A percentile compares a stretch with the other conserved stretches of the same genome.
These are phyloP conservation scores for Chimonanthus salicifolius DNA, from an alignment of 164 flowering plant genomes.

Conservation along the genomic window DNA sequence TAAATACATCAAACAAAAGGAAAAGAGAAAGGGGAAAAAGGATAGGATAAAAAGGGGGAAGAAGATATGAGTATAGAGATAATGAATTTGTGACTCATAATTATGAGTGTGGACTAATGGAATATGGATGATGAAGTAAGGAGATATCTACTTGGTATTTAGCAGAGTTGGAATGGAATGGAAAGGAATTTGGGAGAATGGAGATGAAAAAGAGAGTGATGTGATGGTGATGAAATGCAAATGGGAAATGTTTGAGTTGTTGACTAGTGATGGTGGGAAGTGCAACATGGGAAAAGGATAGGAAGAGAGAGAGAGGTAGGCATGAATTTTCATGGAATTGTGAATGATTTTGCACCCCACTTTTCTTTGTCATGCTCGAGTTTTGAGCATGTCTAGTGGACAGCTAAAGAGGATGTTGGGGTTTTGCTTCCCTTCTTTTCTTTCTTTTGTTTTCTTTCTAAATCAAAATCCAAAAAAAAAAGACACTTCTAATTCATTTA, in stretches of 20 bases:
- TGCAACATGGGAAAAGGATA: not conserved
- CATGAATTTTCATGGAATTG: no score
- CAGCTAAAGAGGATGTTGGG: constrained; percentile 13
- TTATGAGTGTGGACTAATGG: not conserved
- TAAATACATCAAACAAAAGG: not conserved
- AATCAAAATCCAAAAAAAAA: not conserved
- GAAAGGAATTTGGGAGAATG: constrained; percentile 7
- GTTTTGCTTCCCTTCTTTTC: constrained; percentile 5
- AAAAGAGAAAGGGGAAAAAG: no score
- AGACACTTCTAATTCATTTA: not conserved
- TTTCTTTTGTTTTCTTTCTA: not conserved
- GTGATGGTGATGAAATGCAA: constrained; percentile 15
- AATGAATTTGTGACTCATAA: not conserved
- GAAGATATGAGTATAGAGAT: constrained; percentile 11
- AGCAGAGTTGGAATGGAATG: not conserved
- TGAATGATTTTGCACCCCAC: constrained; percentile 66
- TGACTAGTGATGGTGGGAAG: constrained; percentile 9
- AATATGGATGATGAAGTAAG: not conserved
- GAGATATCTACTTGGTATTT: not conserved
- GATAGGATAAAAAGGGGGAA: not conserved
- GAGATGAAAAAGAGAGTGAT: constrained; percentile 8
- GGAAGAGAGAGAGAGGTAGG: constrained; percentile 14
- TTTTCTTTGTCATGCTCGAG: constrained; percentile 58
- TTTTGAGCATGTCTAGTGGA: constrained; percentile 34
- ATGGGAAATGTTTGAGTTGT: not conserved